Base-by-base conservation (phyloP, 2,329 filamentous ascomycete species). In the Fonsecaea erecta region DNA sequence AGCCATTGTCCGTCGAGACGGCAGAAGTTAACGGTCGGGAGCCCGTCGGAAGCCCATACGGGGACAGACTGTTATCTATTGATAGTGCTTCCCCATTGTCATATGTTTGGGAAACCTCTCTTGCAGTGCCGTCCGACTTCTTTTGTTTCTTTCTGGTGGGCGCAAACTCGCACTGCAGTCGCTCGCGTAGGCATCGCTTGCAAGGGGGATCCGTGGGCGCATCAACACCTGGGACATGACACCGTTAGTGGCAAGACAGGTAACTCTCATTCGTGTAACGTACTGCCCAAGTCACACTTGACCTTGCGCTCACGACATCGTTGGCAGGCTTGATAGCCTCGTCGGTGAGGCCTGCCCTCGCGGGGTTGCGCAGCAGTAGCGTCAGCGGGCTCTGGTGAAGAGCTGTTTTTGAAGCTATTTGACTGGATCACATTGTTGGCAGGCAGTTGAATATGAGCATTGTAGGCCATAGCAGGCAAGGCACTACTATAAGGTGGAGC, bases 121-220 rank as follows among this genome's bases (percentile, higher is more conserved):
- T 62, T 43, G 67, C 64, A 5, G 64, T 64, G 34, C 67, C 67
- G 43, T 69, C 64, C 30, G 62, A 60, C 60, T 56, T 85, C 83
- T 95, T 96, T 75, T 93, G 88, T 87, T 98, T 98, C 75, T 95
- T 88, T 57, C 95, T 86, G 34, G 93, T 98, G 21, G 93, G 92
- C 68, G 93, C 96, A 82, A 99, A 99, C 84, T 90, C 96, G 82
- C 95, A 99, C 74, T 97, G 90, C 78, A 98, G 98, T 81, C 90
- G 92, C 82, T 99, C 95, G 71, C 95, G 89, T 60, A 93, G 90
- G 77, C 95, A 99, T 75, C 95, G 88, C 65, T 94, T 91, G 77
- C 95, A 99, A 1, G 95, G 95, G 62, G 94, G 94, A 73, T 96
- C 92, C 78, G 93, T 88, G 26, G 95, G 95, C 73, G 95, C 94